Evolutionary conservation across 106 monocot species (phyloP).

Genomic region (Dactylorhiza incarnata): DNA sequence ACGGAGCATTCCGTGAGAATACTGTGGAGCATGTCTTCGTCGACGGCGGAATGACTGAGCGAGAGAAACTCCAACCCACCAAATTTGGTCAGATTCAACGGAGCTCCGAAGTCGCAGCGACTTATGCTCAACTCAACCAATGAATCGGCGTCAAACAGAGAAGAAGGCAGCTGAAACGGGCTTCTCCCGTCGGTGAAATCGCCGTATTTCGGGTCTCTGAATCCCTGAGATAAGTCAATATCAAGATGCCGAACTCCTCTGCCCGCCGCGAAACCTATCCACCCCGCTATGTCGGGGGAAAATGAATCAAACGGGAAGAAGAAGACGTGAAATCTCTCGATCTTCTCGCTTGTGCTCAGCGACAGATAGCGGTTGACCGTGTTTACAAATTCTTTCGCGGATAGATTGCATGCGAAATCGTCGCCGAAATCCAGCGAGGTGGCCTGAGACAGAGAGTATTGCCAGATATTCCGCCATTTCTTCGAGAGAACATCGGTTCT

Average conservation of each 20-base stretch:
- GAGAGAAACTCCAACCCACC: constrained; percentile 2
- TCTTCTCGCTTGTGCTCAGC: constrained; percentile 14
- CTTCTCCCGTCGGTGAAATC: constrained; percentile 6
- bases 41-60: constrained; percentile 4
- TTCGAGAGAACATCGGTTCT: constrained; percentile 24
- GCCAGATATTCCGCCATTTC: constrained; percentile 27
- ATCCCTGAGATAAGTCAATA: constrained; percentile 28
- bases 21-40: not conserved
- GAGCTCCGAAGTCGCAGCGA: not conserved
- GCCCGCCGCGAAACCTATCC: constrained; percentile 12
- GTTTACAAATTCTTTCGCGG: constrained; percentile 21
- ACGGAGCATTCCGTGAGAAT: constrained; percentile 3
- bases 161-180: constrained; percentile 10
- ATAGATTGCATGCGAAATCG: constrained; percentile 18
- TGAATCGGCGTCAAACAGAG: constrained; percentile 12
- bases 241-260: constrained; percentile 29
- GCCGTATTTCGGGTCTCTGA: not conserved
- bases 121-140: constrained; percentile 25
- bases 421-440: constrained; percentile 18
- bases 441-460: constrained; percentile 19
- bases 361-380: constrained; percentile 24
- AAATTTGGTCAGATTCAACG: constrained; percentile 10
- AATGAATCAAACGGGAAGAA: constrained; percentile 28
- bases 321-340: constrained; percentile 22
- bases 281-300: constrained; percentile 13